These are phyloP conservation scores for Eucalyptus marginata DNA, from an alignment of 345 rosid species.

Conservation along the genomic window DNA sequence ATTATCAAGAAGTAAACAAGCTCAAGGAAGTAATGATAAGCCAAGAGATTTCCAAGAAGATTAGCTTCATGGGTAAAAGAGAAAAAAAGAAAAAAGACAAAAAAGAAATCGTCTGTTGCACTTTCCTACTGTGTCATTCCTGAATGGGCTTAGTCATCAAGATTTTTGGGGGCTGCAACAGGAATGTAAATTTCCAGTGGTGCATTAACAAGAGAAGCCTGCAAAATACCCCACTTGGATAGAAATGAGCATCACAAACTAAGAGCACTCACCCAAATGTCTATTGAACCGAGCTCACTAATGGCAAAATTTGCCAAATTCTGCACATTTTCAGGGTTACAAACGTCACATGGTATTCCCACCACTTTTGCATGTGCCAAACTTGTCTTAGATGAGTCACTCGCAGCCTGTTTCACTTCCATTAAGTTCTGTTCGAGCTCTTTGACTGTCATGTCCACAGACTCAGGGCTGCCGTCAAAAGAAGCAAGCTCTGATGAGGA, in stretches of 20 bases:
- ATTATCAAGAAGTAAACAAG: neutral
- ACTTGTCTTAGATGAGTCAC: constrained; percentile 30
- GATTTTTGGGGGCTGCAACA: neutral
- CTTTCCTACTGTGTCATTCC: neutral
- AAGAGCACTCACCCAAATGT: constrained; percentile 65
- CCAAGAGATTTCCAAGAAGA: neutral
- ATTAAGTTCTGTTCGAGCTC: constrained; percentile 75
- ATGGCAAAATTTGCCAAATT: constrained; percentile 68
- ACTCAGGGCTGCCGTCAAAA: constrained; percentile 46
- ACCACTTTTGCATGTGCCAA: constrained; percentile 57
- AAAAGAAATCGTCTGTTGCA: neutral
- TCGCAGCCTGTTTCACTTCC: constrained; percentile 40
- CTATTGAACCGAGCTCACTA: constrained; percentile 62
- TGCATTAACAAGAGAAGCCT: neutral
- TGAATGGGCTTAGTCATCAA: neutral
- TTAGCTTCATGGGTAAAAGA: neutral
- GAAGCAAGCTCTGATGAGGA: neutral
- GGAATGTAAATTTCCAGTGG: neutral
- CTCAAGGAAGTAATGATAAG: neutral
- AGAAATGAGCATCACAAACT: neutral
- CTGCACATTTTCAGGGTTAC: constrained; percentile 53
- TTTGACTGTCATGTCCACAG: constrained; percentile 62
- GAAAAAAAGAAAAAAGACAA: fast-evolving
- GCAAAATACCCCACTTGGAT: neutral
- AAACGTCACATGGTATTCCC: constrained; percentile 86